Base-by-base conservation (phyloP, 441 rosid species). In the Biscutella auriculata region DNA sequence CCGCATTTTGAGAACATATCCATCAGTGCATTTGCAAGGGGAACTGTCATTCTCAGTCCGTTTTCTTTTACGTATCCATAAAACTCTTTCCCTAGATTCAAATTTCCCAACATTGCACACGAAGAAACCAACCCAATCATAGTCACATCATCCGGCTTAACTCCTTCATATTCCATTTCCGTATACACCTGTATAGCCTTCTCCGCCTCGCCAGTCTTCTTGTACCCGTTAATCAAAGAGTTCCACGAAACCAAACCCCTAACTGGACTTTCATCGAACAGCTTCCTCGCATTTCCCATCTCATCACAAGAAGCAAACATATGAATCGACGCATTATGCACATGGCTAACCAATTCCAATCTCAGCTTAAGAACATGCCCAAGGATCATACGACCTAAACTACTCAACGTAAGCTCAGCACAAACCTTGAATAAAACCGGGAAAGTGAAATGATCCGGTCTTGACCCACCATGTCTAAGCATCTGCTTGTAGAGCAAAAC, bases 211-310 rank as follows among this genome's bases (percentile, higher is more conserved):
- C 86, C 84, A 52, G 74, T 56, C 70, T 73, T 82, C 65, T 73
- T 82, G 60, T 76, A 85, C 50, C 97, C 97, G 66, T 77, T 79
- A 67, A 88, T 88, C 84, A 91, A 76, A 19, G 78, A 78, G 54
- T 88, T 91, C 96, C 96, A 91, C 42, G 98, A 78, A 68, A 91
- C 93, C 79, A 81, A 78, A 55, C 85, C 84, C 57, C 86, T 88
- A 9, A 79, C 84, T 27, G 76, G 60, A 77, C 88, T 52, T 81
- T 75, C 77, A 74, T 85, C 93, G 44, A 91, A 91, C 85, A 84
- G 73, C 74, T 77, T 75, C 34, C 69, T 63, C 17, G 98, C 98
- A 71, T 65, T 34, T 6, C 43, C 73, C 66, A 82, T 48, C n/a
- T 82, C 87, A 17, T 91, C 87, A 9, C 73, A 59, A 2, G 79